Evolutionary conservation across 1,284 basidiomycete genomes (phyloP).

Genomic region (Tilletia setariae): DNA sequence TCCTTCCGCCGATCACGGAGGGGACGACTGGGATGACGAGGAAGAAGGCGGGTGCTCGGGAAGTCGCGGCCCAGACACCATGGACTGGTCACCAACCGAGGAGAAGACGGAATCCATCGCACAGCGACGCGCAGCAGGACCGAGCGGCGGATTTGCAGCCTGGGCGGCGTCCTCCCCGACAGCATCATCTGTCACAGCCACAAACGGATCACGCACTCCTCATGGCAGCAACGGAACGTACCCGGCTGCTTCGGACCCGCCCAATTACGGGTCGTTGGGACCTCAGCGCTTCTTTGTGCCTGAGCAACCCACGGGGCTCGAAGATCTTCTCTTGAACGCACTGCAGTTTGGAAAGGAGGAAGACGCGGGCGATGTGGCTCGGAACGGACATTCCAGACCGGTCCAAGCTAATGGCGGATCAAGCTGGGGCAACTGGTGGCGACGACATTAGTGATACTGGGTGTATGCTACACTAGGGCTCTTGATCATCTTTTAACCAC

Average conservation of each 20-base stretch:
- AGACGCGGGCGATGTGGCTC: not conserved
- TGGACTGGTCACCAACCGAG: conserved; percentile 13
- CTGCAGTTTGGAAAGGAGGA: not conserved
- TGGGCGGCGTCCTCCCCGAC: no score
- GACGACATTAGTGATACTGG: not conserved
- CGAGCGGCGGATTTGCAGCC: no score
- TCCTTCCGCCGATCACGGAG: not conserved
- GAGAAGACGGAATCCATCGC: not conserved
- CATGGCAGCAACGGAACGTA: no score
- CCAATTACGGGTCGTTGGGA: conserved; percentile 20
- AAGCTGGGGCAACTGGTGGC: conserved; percentile 5
- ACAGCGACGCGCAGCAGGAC: not conserved
- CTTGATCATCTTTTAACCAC: no score
- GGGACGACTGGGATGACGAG: conserved; percentile 15
- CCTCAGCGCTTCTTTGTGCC: conserved; percentile 42
- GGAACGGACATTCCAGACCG: not conserved
- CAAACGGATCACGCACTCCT: not conserved
- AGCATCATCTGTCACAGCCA: no score
- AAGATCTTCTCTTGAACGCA: conserved; percentile 27
- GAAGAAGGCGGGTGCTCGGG: not conserved
- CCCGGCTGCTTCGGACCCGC: no score
- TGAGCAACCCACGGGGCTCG: conserved; percentile 36
- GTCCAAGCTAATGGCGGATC: not conserved
- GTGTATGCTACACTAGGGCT: no score
- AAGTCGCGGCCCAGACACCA: not conserved